Percentiles rank a stretch among this genome's conserved stretches.
These are phyloP conservation scores for Eutrema yunnanense DNA, from an alignment of 345 rosid genomes.

Conservation along the genomic window DNA sequence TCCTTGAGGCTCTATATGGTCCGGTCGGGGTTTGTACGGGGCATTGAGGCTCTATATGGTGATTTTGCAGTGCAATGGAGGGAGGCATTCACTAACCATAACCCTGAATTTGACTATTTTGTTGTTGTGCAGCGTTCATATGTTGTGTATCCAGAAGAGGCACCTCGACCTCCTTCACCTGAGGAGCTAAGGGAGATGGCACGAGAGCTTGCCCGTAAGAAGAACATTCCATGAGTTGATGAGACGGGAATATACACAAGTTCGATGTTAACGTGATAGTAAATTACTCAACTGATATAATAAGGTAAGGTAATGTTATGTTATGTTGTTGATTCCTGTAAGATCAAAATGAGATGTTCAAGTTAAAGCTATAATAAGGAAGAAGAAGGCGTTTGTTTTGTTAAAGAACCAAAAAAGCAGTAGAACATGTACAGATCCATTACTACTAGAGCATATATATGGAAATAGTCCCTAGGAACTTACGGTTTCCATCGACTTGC, in stretches of 20 bases:
- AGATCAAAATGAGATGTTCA: not conserved
- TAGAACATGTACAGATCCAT: not conserved
- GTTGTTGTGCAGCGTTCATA: constrained; percentile 30
- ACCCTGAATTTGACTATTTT: not conserved
- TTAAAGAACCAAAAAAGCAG: not conserved
- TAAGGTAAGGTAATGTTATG: not conserved
- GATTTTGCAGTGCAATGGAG: not conserved
- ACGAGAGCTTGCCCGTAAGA: constrained; percentile 45
- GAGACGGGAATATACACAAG: not conserved
- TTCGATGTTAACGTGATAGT: not conserved
- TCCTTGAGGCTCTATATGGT: too few relatives aligned
- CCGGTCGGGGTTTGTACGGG: not conserved
- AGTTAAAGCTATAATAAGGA: not conserved
- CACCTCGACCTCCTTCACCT: constrained; percentile 40
- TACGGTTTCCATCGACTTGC: constrained; percentile 91
- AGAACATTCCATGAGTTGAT: constrained; percentile 6
- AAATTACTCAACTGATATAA: not conserved
- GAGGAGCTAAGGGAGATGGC: constrained; percentile 55
- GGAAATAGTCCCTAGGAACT: constrained; percentile 29
- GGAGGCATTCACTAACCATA: not conserved
- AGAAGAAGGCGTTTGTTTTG: not conserved
- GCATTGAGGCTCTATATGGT: not conserved
- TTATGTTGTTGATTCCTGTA: not conserved
- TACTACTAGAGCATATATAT: not conserved
- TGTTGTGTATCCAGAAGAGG: constrained; percentile 41